Evolutionary conservation across 1,284 basidiomycete species (phyloP), one percentile per base, ranked within the genome.

Genomic region (Ustilago trichophora): DNA sequence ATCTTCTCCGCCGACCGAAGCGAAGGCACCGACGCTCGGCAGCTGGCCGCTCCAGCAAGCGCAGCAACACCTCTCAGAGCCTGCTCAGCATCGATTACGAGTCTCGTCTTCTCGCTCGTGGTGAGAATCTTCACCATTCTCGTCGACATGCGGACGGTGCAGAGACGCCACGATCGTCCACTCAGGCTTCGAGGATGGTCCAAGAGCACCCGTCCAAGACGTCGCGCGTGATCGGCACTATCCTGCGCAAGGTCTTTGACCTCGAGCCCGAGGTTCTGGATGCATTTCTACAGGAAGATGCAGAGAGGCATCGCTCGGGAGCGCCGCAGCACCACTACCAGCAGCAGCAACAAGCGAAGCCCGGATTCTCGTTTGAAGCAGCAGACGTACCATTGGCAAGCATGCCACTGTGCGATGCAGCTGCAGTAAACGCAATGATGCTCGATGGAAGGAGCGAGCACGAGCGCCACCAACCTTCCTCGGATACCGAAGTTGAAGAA

Each of bases 181-280:
- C 35, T 6, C 47, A 37, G 8, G 43, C 56, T 3, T 37, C 63
- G 10, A 32, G 40, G 13, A 43, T 64, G 53, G 40, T 33, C 1
- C 53, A 48, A 11, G 34, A 45, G 47, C 47, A 60, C 25, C 44
- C 64, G 3, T 45, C 48, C 40, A 67, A 67, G 38, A 68, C 68
- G 2, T 52, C 62, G 11, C 53, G 68, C 16, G 24, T 71, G 41
- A 66, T 71, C 32, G 63, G 68, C 15, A 48, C 44, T 36, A 62
- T 71, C 40, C 26, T 71, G 43, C 57, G 62, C 26, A 64, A 50
- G 31, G 48, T 72, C 10, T 72, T 72, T 37, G 60, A 63, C 19
- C 36, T 72, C 24, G 69, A 72, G 16, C 64, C 69, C 22, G 69
- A 72, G 18, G 69, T 72, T 49, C 55, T 72, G 3, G 69, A 72